Conservation (phyloP, 164 flowering plant genomes). For the Chloranthus sessilifolius region DNA sequence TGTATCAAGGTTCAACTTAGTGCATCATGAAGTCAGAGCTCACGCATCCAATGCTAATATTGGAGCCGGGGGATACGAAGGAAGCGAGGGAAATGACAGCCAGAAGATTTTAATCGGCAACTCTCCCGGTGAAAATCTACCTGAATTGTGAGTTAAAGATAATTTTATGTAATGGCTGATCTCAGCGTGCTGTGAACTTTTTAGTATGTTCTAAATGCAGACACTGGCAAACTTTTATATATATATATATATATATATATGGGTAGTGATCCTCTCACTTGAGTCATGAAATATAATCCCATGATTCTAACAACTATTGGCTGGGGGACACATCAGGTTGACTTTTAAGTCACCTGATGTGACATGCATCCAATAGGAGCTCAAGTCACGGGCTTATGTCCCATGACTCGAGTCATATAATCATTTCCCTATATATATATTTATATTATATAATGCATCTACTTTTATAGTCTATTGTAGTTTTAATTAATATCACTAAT, state of each 20-base stretch:
- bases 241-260: no score
- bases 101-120: slow-evolving; percentile 16
- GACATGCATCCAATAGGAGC: no score
- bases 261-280: no score
- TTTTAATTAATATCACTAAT: neutral
- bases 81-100: slow-evolving; percentile 32
- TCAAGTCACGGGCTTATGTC: no score
- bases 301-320: neutral
- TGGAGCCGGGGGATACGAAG: slow-evolving; percentile 70
- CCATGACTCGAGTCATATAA: no score
- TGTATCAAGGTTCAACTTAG: slow-evolving; percentile 19
- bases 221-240: no score
- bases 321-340: no score
- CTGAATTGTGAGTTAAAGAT: slow-evolving; percentile 45
- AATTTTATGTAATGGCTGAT: neutral
- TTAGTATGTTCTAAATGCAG: neutral
- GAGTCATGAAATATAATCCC: neutral
- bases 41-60: slow-evolving; percentile 63
- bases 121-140: slow-evolving; percentile 27
- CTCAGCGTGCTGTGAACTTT: neutral
- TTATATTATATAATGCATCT: neutral
- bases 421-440: no score
- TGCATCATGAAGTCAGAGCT: slow-evolving; percentile 28
- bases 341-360: no score
- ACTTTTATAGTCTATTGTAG: neutral